Percentiles rank a stretch among this genome's conserved stretches.
phyloP scores from a whole-genome alignment of 306 rosid species.

The Malus orientalis region DNA sequence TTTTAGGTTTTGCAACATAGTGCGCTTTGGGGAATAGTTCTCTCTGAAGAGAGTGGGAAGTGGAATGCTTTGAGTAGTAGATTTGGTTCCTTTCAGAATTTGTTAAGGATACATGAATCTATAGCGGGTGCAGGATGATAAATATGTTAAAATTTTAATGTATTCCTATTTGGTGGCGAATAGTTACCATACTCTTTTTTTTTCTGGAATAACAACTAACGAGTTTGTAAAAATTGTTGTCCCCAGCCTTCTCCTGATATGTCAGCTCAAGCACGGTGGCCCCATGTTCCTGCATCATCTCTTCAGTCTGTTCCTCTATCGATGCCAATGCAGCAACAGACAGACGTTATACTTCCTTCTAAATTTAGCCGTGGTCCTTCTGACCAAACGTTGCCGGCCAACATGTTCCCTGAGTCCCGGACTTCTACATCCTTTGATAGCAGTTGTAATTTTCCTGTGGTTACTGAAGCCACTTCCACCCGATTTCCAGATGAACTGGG shows the following conservation, averaged over 20 bases:
- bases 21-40: background rate
- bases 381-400: constrained; percentile 46
- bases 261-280: constrained; percentile 82
- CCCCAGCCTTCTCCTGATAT: constrained; percentile 75
- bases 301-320: constrained; percentile 57
- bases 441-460: constrained; percentile 45
- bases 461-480: constrained; percentile 45
- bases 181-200: background rate
- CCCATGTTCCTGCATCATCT: constrained; percentile 56
- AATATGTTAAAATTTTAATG: background rate
- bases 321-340: constrained; percentile 62
- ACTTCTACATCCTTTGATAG: constrained; percentile 48
- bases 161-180: background rate
- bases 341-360: constrained; percentile 44
- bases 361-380: constrained; percentile 52
- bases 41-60: background rate
- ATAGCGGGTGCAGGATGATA: background rate
- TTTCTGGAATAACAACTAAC: constrained; percentile 6
- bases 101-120: background rate
- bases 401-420: constrained; percentile 48
- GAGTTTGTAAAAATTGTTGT: constrained; percentile 10
- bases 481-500: constrained; percentile 79
- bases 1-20: background rate
- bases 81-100: background rate
- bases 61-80: background rate